Evolutionary conservation across 140 eudicot species (phyloP), one percentile per base, ranked within the genome.

Genomic region (Senecio squalidus): DNA sequence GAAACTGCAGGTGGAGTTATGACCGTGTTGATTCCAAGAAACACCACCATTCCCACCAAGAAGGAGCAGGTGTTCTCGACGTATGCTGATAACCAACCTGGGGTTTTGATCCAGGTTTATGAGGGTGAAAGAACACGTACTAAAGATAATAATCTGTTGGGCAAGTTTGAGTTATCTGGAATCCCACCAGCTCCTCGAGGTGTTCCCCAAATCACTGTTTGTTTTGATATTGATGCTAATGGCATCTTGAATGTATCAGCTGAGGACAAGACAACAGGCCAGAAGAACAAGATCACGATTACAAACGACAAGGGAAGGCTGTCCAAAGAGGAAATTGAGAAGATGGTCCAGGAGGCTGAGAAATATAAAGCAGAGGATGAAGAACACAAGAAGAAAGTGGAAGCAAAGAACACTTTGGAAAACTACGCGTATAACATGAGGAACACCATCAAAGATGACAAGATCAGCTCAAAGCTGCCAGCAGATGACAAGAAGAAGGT

Each of bases 331-430:
- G 81, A 75, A 28, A 70, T 70, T 0, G 69, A 70, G 60, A 70
- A 66, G 51, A 76, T 76, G 77, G 73, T 76, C 9, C 72, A 64
- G 40, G 77, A 76, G 51, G 81, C 81, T 4, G 72, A 76, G 60
- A 76, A 43, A 47, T 76, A 55, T 46, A 76, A 76, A 52, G 69
- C 76, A 0, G 81, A 70, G 17, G 81, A 76, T n/a, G 81, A 76
- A 45, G 73, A 76, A 14, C 72, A 55, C 1, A 64, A 70, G 47
- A 76, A 76, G 50, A 76, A 66, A n/a, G 64, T 76, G 16, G 73
- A 70, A 9, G 77, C 81, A 0, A 76, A 56, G 58, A 76, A 69
- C 4, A 14, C 64, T 0, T 58, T 75, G 48, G 80, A 75, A 58
- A 56, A 62, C 16, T 75, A 75, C 23, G 77, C 77, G 1, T 76